Base-by-base conservation (phyloP, 2,329 filamentous ascomycete genomes). In the Penicillium brasilianum region DNA sequence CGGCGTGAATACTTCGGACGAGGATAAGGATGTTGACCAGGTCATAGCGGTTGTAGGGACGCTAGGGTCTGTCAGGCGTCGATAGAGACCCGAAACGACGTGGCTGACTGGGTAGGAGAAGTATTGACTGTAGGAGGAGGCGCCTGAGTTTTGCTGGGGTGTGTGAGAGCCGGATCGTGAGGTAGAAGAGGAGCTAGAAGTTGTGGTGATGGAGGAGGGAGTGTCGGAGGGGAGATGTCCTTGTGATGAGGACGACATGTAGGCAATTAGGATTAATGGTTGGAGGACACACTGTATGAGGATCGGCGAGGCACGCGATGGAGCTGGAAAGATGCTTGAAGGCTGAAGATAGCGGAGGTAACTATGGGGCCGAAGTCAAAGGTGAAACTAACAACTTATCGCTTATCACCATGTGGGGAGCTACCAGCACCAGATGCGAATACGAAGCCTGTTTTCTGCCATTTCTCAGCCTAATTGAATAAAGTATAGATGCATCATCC, bases 81-180 rank as follows among this genome's bases (percentile, higher is more conserved):
- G 85, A 64, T 91, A 85, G 55, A 92, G 81, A 18, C 88, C 88
- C 36, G 87, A 86, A 70, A 84, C 80, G 50, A 83, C 82, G 69
- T 83, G 80, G 44, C 77, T 81, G 66, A 84, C 82, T 4, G 82
- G 81, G 58, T 82, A 82, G 39, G 82, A 78, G 65, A 84, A 77
- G 67, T 83, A 83, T 68, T 77, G 73, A 56, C 66, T 59, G 30
- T 74, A 70, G 41, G 73, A 55, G 48, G 54, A 61, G 39, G 64
- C 51, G 51, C 37, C 48, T 49, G 65, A 46, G 39, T 63, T 65
- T 65, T 64, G 59, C 48, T 68, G 63, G 49, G 69, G 64, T 32
- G 64, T 70, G 59, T 61, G 67, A 63, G 69, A 69, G 52, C 62
- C 61, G 54, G 70, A 67, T 61, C 60, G 63, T 46, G 64, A 58